Evolutionary conservation across 306 rosid species (phyloP).

Genomic region (Begonia loranthoides): DNA sequence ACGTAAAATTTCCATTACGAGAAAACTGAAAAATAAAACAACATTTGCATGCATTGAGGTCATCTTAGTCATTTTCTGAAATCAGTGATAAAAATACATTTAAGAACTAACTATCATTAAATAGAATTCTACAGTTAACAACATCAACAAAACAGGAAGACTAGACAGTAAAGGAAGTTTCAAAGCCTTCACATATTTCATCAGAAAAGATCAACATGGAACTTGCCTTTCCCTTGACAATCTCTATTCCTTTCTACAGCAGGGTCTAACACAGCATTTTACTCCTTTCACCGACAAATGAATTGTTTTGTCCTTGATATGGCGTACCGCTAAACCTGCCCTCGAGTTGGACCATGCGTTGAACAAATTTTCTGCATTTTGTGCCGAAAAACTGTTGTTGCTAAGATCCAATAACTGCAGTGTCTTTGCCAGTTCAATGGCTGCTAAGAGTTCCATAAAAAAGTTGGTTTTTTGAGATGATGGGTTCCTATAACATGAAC

Average conservation of each 20-base stretch:
- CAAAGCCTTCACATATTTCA: too few relatives aligned
- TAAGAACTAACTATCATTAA: too few relatives aligned
- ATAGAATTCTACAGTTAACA: too few relatives aligned
- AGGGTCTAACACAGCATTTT: slow-evolving; percentile 64
- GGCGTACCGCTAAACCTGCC: slow-evolving; percentile 37
- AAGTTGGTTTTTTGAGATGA: slow-evolving; percentile 26
- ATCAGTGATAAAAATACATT: too few relatives aligned
- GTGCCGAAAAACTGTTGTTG: slow-evolving; percentile 39
- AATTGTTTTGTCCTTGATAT: slow-evolving; percentile 31
- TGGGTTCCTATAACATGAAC: slow-evolving; percentile 34
- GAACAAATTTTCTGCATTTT: slow-evolving; percentile 39
- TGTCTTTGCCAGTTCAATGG: slow-evolving; percentile 43
- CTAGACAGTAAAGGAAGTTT: too few relatives aligned
- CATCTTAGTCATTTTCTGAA: too few relatives aligned
- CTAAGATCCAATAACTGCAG: slow-evolving; percentile 71
- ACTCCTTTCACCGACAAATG: slow-evolving; percentile 50
- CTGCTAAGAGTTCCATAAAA: slow-evolving; percentile 33
- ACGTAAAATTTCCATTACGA: too few relatives aligned
- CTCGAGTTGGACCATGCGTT: slow-evolving; percentile 53
- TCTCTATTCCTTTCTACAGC: slow-evolving; percentile 59
- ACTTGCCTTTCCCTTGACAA: too few relatives aligned
- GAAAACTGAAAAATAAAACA: too few relatives aligned
- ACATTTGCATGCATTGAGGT: too few relatives aligned
- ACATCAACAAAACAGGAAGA: too few relatives aligned
- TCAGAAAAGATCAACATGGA: too few relatives aligned